Evolutionary conservation across 371 early-diverging fungal genomes (phyloP), one percentile per base, ranked within the genome.

Genomic region (Mucor saturninus): DNA sequence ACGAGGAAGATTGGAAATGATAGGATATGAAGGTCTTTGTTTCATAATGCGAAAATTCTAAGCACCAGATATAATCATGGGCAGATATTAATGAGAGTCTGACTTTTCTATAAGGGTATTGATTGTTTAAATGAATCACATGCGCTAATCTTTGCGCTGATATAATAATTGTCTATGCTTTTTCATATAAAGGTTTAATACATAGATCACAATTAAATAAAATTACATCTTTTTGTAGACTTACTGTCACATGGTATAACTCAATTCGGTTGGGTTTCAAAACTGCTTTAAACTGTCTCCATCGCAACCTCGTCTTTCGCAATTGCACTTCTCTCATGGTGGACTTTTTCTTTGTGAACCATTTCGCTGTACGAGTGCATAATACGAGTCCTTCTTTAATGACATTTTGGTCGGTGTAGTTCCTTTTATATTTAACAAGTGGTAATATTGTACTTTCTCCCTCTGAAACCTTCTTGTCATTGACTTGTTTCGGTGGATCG

Each of bases 191-290:
- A 39, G 42, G 28, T 4, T 11, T 51, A 26, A 15, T 35, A 35
- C 4, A 35, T 6, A 35, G 8, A 35, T 4, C 4, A 35, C 35
- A 35, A 8, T 35, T 35, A 35, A 35, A 8, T 35, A 35, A 6
- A 35, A 8, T 6, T 6, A 8, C 4, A 35, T 35, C 8, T 6
- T 6, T 35, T 35, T 35, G 35, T 10, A 43, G 48, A 49, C 56
- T 56, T 69, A 69, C 69, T 48, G 69, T 56, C 28, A 64, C 31
- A 56, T 69, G 69, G 45, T 61, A 69, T 32, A 69, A 14, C 43
- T 69, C 69, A 11, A 69, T 38, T 57, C 60, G 49, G 30, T 69
- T 60, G 39, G 53, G 53, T 15, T 30, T 46, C 4, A 69, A 43
- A 7, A 64, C 46, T 2, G 65, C 69, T n/a, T 48, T 46, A 42